Evolutionary conservation across 352 stramenopile species (phyloP), one percentile per base, ranked within the genome.

Genomic region (Globisporangium nagaii): DNA sequence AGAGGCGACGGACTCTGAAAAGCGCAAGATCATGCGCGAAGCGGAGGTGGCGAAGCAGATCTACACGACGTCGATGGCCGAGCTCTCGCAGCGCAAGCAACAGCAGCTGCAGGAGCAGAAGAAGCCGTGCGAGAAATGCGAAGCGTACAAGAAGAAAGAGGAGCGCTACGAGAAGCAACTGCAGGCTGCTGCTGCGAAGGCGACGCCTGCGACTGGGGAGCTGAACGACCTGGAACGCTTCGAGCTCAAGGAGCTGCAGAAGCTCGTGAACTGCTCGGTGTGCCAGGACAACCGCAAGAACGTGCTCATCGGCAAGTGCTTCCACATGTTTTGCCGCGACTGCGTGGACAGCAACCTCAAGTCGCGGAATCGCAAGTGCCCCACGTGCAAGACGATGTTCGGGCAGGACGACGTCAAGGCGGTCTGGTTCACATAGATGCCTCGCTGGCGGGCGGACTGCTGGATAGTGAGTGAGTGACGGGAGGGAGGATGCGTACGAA

Each of bases 381-480:
- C 84, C 15, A 93, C 80, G 34, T 95, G 84, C 76, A 95, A 93
- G 65, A 92, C 91, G 70, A 95, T 95, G 84, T 95, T 90, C 70
- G 84, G 84, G 34, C 82, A 93, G 49, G 84, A 95, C 60, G 84
- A 95, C 44, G 75, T 95, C 53, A 95, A 95, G 65, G 68, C 60
- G 22, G 81, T 91, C 15, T 95, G 80, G 79, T 85, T 89, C 58
- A 90, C 84, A 45, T 93, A 86, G 62, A 31, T n/a, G n/a, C n/a
- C n/a, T n/a, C n/a, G n/a, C n/a, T n/a, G n/a, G n/a, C n/a, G n/a
- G n/a, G n/a, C n/a, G n/a, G n/a, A n/a, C n/a, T n/a, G n/a, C n/a
- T n/a, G n/a, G n/a, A 27, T 36, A 25, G 39, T 20, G n/a, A 27
- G 30, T 4, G n/a, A 20, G 8, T 34, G n/a, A 45, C 25, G 42